Percentiles rank a stretch among this genome's conserved stretches.
Evolutionary conservation across 352 stramenopile species (phyloP).

Genomic region (Pythium apleroticum): DNA sequence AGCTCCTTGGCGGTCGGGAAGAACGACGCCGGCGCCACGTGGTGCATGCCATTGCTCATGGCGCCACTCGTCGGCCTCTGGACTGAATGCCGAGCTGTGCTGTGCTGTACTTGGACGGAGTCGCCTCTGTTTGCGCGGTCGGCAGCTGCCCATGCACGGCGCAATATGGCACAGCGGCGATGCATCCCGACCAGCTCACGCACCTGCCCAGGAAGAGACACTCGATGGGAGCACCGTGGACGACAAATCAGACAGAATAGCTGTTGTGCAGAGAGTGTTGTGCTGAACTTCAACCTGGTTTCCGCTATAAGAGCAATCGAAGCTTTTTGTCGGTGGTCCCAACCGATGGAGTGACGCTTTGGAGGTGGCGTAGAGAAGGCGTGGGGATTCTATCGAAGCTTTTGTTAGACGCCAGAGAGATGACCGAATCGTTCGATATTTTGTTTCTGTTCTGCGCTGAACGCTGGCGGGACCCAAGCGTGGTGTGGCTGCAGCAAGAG

Average conservation of each 20-base stretch:
- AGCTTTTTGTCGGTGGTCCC: neutral
- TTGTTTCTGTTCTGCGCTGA: no score
- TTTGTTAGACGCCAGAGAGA: neutral
- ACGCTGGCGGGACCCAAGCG: no score
- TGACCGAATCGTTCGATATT: neutral
- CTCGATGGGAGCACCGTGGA: slow-evolving; percentile 14
- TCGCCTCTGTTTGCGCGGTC: neutral
- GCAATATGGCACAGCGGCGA: slow-evolving; percentile 7
- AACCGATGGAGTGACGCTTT: slow-evolving; percentile 13
- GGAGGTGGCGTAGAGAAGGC: slow-evolving; percentile 5
- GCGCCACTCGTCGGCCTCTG: neutral
- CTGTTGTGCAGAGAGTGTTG: slow-evolving; percentile 9
- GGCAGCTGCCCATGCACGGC: neutral
- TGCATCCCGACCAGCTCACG: neutral
- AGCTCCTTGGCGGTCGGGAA: slow-evolving; percentile 86
- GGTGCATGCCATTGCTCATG: slow-evolving; percentile 44
- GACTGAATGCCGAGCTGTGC: neutral
- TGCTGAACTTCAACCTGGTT: slow-evolving; percentile 20
- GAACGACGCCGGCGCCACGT: slow-evolving; percentile 59
- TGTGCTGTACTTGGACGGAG: neutral
- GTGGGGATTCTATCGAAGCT: neutral
- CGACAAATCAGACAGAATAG: slow-evolving; percentile 20
- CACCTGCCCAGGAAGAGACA: slow-evolving; percentile 17
- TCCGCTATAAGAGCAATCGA: slow-evolving; percentile 20
- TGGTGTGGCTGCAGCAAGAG: no score